phyloP scores from a whole-genome alignment of 192 early-diverging fungal species.

The Coemansia erecta region DNA sequence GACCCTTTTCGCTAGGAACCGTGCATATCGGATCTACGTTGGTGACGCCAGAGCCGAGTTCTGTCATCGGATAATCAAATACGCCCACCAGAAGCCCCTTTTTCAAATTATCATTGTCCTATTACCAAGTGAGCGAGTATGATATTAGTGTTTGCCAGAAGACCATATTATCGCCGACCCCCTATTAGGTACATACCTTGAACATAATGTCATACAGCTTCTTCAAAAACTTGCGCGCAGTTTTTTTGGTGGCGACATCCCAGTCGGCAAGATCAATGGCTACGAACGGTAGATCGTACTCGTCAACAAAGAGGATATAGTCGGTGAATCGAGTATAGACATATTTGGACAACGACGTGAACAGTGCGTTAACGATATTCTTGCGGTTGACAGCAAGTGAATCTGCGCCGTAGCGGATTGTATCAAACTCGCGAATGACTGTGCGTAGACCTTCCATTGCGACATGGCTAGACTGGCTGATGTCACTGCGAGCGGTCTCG shows the following conservation, averaged over 20 bases:
- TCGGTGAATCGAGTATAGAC: constrained; percentile 9
- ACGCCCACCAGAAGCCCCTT: constrained; percentile 38
- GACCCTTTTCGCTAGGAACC: constrained; percentile 21
- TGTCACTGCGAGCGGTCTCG: not conserved
- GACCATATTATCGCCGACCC: too few relatives aligned
- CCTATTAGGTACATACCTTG: constrained; percentile 25
- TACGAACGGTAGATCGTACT: constrained; percentile 45
- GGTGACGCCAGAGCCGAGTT: constrained; percentile 37
- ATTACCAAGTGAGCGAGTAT: too few relatives aligned
- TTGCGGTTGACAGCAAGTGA: not conserved
- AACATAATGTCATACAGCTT: constrained; percentile 27
- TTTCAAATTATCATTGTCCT: constrained; percentile 19
- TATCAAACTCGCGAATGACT: not conserved
- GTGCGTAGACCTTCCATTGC: not conserved
- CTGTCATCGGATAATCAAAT: constrained; percentile 35
- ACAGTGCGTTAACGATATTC: not conserved
- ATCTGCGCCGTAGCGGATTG: not conserved
- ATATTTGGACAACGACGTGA: constrained; percentile 14
- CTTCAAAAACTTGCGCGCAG: constrained; percentile 14
- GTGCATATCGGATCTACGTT: constrained; percentile 33
- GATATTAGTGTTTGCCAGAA: too few relatives aligned
- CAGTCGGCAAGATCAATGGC: constrained; percentile 16
- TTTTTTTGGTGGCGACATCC: constrained; percentile 11
- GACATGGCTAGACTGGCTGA: not conserved
- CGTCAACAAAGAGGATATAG: constrained; percentile 41